Evolutionary conservation across 306 rosid species (phyloP), one percentile per base, ranked within the genome.

Genomic region (Malus sylvestris): DNA sequence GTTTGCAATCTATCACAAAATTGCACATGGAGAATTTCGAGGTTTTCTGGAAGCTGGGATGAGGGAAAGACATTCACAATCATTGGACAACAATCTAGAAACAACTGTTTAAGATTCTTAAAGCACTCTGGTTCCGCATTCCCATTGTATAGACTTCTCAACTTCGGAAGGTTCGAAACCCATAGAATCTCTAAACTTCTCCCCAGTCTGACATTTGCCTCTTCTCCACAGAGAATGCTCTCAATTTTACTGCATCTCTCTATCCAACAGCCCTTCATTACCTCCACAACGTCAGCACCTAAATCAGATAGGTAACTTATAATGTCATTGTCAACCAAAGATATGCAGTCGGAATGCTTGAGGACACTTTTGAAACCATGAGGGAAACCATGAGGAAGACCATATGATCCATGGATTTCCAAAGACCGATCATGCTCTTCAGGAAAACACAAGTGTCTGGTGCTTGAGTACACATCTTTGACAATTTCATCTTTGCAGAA

Each of bases 1-100:
- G 35, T 67, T 70, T 79, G 2, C 83, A 85, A 45, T 51, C 25
- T 27, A 20, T 81, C 80, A 63, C 88, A 85, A 45, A 79, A 85
- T 30, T 79, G 83, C 4, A 81, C 77, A 18, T 85, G 64, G 29
- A 85, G 42, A 68, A 13, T 72, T 72, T 79, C 71, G 4, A 85
- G 84, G 23, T 38, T 82, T 35, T 45, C 57, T 16, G 78, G 81
- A 2, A 72, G 70, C 44, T 42, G 53, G 66, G 76, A 55, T 13
- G 78, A 61, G 30, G 29, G 19, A 52, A 81, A 85, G 20, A 79
- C 70, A 68, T n/a, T 8, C 42, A 25, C 13, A 22, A 81, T 42
- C 79, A 25, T 10, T 23, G 83, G 88, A 33, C 86, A 85, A 45
- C 83, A 68, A 65, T 82, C 81, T 32, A 82, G 64, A 79, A 72